Conservation (phyloP, 352 stramenopile species). For the Phytophthora podocarpi region DNA sequence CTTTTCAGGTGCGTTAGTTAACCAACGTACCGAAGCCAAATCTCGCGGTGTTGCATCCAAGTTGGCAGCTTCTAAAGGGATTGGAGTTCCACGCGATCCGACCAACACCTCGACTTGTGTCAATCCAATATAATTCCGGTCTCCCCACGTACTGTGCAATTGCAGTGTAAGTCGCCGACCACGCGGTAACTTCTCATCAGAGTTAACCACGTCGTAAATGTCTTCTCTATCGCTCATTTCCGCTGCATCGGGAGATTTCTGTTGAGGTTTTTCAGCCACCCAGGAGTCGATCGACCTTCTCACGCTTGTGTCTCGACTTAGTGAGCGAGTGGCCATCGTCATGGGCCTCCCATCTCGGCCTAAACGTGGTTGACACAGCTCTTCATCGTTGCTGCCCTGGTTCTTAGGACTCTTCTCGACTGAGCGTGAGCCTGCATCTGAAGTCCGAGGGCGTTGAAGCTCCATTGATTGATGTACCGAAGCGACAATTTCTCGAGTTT, state of each 20-base stretch:
- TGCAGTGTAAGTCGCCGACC: constrained; percentile 61
- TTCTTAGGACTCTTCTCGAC: constrained; percentile 22
- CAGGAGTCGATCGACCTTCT: constrained; percentile 56
- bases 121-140: constrained; percentile 86
- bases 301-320: constrained; percentile 6
- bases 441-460: constrained; percentile 55
- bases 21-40: constrained; percentile 59
- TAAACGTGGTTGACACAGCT: not conserved
- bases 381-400: constrained; percentile 20
- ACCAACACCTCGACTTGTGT: constrained; percentile 78
- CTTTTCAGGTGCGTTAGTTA: too few relatives aligned
- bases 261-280: constrained; percentile 53
- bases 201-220: too few relatives aligned
- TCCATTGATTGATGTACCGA: constrained; percentile 52
- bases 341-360: constrained; percentile 41
- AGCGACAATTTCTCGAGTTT: constrained; percentile 36
- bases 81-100: constrained; percentile 40
- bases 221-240: constrained; percentile 37
- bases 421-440: constrained; percentile 38
- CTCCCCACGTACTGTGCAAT: constrained; percentile 75
- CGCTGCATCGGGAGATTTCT: constrained; percentile 42
- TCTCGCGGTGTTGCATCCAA: constrained; percentile 72
- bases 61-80: constrained; percentile 49
- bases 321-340: constrained; percentile 44
- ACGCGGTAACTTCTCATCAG: constrained; percentile 32